These are phyloP conservation scores for Meredithiella fracta DNA, from an alignment of 2,329 filamentous ascomycete genomes.

Conservation along the genomic window DNA sequence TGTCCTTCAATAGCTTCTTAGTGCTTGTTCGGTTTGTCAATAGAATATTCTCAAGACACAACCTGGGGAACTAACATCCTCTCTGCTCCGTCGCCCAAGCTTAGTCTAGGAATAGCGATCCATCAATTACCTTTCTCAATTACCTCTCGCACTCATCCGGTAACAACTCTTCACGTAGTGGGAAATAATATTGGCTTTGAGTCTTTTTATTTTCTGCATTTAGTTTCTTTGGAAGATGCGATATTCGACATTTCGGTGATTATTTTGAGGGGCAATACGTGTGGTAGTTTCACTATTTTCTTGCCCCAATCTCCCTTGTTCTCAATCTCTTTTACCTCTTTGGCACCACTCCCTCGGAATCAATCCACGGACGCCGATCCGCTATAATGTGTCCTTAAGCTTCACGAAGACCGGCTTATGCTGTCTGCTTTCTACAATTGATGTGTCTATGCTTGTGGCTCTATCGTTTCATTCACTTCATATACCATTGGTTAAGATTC, in stretches of 20 bases:
- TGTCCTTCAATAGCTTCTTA: no score
- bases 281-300: not conserved
- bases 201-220: not conserved
- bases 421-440: conserved; percentile 43
- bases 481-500: conserved; percentile 39
- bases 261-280: not conserved
- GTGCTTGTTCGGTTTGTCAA: no score
- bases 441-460: conserved; percentile 39
- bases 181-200: not conserved
- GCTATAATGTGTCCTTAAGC: conserved; percentile 30
- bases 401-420: conserved; percentile 41
- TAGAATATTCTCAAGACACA: not conserved
- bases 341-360: not conserved
- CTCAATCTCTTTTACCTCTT: not conserved
- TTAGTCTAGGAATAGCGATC: no score
- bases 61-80: not conserved
- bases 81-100: not conserved
- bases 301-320: not conserved
- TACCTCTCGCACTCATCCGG: not conserved
- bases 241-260: not conserved
- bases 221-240: not conserved
- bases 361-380: not conserved
- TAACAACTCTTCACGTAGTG: not conserved
- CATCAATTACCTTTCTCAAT: not conserved
- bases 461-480: conserved; percentile 38